A percentile compares a stretch with the other conserved stretches of the same genome.
These are phyloP conservation scores for Fusarium illudens DNA, from an alignment of 2,329 filamentous ascomycete genomes.

Conservation along the genomic window DNA sequence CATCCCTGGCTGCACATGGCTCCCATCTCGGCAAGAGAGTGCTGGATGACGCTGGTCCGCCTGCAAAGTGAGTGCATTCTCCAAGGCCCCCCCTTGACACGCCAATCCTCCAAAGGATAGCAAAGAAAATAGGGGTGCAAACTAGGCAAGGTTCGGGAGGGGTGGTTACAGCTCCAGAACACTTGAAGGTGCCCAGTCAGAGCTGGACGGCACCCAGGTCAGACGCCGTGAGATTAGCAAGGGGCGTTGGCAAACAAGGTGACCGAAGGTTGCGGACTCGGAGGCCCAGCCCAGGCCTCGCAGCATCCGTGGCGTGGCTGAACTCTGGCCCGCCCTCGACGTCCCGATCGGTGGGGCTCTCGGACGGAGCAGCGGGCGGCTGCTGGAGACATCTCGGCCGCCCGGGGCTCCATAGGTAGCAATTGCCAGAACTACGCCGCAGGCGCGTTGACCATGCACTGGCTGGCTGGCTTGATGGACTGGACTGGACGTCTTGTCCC, in stretches of 20 bases:
- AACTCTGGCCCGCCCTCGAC: constrained; percentile 41
- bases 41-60: constrained; percentile 38
- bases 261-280: constrained; percentile 28
- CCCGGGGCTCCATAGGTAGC: constrained; percentile 33
- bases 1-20: constrained; percentile 17
- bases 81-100: constrained; percentile 19
- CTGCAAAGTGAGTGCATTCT: constrained; percentile 27
- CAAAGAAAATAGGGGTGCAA: constrained; percentile 5
- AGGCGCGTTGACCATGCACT: constrained; percentile 26
- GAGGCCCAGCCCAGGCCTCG: constrained; percentile 31
- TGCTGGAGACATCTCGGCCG: constrained; percentile 35
- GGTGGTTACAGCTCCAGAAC: constrained; percentile 17
- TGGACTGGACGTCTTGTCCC: neutral
- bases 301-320: constrained; percentile 37
- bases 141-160: constrained; percentile 7
- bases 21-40: constrained; percentile 19
- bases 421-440: constrained; percentile 34
- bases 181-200: constrained; percentile 13
- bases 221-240: constrained; percentile 21
- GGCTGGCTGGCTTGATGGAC: neutral
- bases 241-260: constrained; percentile 19
- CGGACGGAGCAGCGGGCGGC: constrained; percentile 41
- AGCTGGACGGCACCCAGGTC: neutral
- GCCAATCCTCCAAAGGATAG: constrained; percentile 9
- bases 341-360: constrained; percentile 42